phyloP scores from a whole-genome alignment of 768 basidiomycete genomes.

The Glaciozyma martinii region DNA sequence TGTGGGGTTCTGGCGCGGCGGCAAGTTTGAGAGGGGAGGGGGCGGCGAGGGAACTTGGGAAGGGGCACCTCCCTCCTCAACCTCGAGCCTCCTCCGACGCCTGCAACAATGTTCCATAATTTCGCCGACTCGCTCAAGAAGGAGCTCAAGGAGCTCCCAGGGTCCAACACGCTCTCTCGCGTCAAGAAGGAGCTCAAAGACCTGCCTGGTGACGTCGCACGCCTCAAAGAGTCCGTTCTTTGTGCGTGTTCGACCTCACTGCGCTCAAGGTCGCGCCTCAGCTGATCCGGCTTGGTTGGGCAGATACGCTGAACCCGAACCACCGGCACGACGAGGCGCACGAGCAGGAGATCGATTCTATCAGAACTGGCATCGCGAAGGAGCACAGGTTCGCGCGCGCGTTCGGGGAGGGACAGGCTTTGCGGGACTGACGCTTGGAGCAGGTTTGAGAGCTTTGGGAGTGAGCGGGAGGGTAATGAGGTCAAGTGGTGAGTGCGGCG shows the following conservation, averaged over 20 bases:
- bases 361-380: slow-evolving; percentile 64
- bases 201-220: background rate
- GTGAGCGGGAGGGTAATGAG: slow-evolving; percentile 56
- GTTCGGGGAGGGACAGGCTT: too few relatives aligned
- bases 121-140: too few relatives aligned
- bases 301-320: slow-evolving; percentile 21
- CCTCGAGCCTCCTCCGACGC: too few relatives aligned
- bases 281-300: background rate
- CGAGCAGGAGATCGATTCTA: slow-evolving; percentile 49
- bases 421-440: too few relatives aligned
- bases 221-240: slow-evolving; percentile 7
- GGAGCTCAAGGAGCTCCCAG: too few relatives aligned
- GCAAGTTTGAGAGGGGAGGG: too few relatives aligned
- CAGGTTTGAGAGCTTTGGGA: slow-evolving; percentile 69
- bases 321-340: slow-evolving; percentile 51
- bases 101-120: too few relatives aligned
- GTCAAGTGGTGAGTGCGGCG: slow-evolving; percentile 61
- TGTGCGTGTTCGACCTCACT: slow-evolving; percentile 6
- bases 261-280: background rate
- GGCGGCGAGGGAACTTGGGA: too few relatives aligned
- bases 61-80: too few relatives aligned
- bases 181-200: background rate
- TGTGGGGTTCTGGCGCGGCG: too few relatives aligned
- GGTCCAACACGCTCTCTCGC: too few relatives aligned
- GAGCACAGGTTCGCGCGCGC: slow-evolving; percentile 52